Percentiles rank a stretch among this genome's conserved stretches.
phyloP scores from a whole-genome alignment of 495 filamentous ascomycete species.

The Platismatia glauca region DNA sequence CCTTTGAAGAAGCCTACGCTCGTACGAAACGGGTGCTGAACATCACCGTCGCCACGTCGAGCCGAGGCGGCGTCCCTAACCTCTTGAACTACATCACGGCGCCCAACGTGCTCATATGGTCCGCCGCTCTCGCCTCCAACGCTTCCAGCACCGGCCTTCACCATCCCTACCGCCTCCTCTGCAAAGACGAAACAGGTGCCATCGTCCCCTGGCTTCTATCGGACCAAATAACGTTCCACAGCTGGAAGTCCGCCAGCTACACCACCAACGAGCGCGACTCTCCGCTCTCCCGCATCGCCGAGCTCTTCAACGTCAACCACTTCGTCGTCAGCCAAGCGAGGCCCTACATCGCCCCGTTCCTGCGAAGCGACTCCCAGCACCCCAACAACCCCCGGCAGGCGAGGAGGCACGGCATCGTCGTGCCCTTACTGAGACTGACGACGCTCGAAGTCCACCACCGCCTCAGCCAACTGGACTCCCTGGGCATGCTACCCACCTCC shows the following conservation, averaged over 20 bases:
- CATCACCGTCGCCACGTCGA: conserved; percentile 75
- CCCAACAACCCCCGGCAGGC: conserved; percentile 53
- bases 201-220: conserved; percentile 61
- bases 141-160: conserved; percentile 61
- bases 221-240: conserved; percentile 49
- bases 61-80: conserved; percentile 68
- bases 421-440: conserved; percentile 59
- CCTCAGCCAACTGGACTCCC: conserved; percentile 68
- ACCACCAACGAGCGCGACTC: conserved; percentile 58
- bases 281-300: conserved; percentile 72
- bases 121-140: conserved; percentile 87
- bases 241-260: conserved; percentile 60
- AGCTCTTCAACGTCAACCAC: conserved; percentile 91
- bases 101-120: conserved; percentile 93
- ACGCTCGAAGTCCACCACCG: conserved; percentile 74
- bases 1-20: conserved; percentile 88
- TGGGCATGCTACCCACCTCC: conserved; percentile 58
- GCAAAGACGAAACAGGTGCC: conserved; percentile 70
- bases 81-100: conserved; percentile 90
- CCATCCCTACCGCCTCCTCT: conserved; percentile 61
- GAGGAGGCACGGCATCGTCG: conserved; percentile 45
- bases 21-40: conserved; percentile 82
- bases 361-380: conserved; percentile 71
- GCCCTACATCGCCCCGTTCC: conserved; percentile 76
- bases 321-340: conserved; percentile 74